Conservation (phyloP, 306 rosid species). For the Ormosia emarginata region DNA sequence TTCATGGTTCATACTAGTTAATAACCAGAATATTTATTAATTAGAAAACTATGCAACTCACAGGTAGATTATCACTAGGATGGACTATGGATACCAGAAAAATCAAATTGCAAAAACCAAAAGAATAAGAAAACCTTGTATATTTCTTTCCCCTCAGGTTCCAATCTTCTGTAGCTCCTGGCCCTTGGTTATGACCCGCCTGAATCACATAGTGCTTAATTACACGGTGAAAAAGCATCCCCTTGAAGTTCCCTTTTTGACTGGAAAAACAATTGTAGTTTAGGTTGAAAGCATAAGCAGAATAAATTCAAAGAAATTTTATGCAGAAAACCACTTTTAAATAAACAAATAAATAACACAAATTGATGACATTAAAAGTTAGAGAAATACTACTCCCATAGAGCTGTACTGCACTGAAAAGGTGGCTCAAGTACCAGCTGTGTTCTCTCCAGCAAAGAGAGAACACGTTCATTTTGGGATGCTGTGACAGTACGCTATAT, state of each 20-base stretch:
- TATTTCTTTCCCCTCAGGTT: constrained; percentile 71
- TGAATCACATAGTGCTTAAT: constrained; percentile 81
- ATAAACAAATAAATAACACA: background rate
- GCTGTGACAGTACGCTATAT: background rate
- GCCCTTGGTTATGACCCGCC: constrained; percentile 70
- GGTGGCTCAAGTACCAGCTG: background rate
- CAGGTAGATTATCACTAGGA: background rate
- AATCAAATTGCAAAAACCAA: background rate
- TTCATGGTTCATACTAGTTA: constrained; percentile 77
- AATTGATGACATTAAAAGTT: background rate
- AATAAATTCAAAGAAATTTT: background rate
- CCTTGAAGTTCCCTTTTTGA: constrained; percentile 83
- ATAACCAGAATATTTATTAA: background rate
- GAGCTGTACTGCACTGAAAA: background rate
- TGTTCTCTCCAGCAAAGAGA: background rate
- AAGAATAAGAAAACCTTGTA: constrained; percentile 35
- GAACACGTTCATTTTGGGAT: background rate
- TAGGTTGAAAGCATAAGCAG: constrained; percentile 8
- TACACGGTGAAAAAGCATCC: constrained; percentile 78
- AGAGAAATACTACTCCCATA: background rate
- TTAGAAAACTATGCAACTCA: constrained; percentile 10
- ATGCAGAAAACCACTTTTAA: background rate
- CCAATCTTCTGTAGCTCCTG: constrained; percentile 80
- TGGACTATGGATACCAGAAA: background rate
- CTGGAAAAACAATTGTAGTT: constrained; percentile 43